phyloP scores from a whole-genome alignment of 2,329 filamentous ascomycete species.

The Ascochyta pisi region DNA sequence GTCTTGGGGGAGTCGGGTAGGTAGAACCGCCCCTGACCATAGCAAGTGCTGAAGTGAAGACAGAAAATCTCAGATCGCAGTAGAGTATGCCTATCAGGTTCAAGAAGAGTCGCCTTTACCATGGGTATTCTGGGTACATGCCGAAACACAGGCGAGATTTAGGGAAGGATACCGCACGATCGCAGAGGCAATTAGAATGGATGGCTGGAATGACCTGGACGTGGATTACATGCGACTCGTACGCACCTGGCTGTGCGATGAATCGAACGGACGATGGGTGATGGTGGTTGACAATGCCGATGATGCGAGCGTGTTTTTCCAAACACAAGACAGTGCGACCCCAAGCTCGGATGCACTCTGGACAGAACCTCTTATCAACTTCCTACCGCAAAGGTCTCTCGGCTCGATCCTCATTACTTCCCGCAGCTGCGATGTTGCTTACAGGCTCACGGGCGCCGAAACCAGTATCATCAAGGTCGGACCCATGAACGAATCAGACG shows the following conservation, averaged over 20 bases:
- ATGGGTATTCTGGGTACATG: constrained; percentile 28
- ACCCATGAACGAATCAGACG: constrained; percentile 16
- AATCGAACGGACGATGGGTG: constrained; percentile 24
- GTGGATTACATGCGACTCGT: constrained; percentile 22
- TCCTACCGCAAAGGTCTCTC: constrained; percentile 1
- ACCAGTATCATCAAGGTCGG: constrained; percentile 6
- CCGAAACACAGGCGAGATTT: constrained; percentile 18
- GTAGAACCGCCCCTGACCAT: background rate
- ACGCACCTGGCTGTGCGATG: constrained; percentile 20
- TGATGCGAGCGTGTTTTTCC: constrained; percentile 17
- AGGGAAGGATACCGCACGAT: constrained; percentile 21
- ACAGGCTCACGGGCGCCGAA: constrained; percentile 16
- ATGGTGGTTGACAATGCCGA: constrained; percentile 35
- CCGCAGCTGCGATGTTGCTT: constrained; percentile 12
- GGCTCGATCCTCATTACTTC: constrained; percentile 21
- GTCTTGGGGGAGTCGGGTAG: constrained; percentile 32
- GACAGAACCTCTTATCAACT: background rate
- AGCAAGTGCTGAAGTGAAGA: background rate
- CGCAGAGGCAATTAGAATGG: constrained; percentile 15
- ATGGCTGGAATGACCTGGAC: constrained; percentile 15
- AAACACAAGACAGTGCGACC: background rate
- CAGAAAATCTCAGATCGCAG: constrained; percentile 30
- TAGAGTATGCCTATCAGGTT: constrained; percentile 19
- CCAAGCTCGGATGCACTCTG: background rate
- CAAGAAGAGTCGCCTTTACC: constrained; percentile 11